Percentiles rank a stretch among this genome's conserved stretches.
phyloP scores from a whole-genome alignment of 345 rosid genomes.

The Euphorbia peplus region DNA sequence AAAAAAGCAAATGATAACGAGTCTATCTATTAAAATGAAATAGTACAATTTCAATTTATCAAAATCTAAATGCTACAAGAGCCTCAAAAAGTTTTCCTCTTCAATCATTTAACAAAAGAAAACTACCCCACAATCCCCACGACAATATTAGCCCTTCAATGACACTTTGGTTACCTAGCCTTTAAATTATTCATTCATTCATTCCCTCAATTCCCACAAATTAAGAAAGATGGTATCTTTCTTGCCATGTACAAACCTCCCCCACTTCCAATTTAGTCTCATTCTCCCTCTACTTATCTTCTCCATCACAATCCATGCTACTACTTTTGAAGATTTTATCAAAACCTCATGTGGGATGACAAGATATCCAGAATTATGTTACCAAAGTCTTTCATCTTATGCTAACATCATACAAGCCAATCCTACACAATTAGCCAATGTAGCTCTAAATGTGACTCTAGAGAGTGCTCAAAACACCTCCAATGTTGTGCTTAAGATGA shows the following conservation, averaged over 20 bases:
- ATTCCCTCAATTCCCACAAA: neutral
- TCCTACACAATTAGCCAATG: constrained; percentile 30
- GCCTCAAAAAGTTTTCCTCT: too few relatives aligned
- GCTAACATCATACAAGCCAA: constrained; percentile 23
- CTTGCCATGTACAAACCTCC: neutral
- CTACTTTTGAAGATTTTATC: constrained; percentile 16
- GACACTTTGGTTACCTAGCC: neutral
- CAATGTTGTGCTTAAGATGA: constrained; percentile 12
- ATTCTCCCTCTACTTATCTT: neutral
- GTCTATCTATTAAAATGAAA: too few relatives aligned
- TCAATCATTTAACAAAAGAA: constrained; percentile 3
- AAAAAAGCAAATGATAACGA: too few relatives aligned
- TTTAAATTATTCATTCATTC: neutral
- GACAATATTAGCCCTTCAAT: too few relatives aligned
- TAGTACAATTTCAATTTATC: too few relatives aligned
- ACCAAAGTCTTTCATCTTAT: constrained; percentile 34
- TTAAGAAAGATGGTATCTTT: neutral
- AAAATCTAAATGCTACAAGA: too few relatives aligned
- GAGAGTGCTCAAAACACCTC: constrained; percentile 17
- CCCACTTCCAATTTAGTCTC: neutral
- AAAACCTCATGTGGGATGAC: constrained; percentile 37
- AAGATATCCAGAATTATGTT: constrained; percentile 37
- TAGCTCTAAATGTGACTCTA: constrained; percentile 33
- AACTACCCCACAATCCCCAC: neutral
- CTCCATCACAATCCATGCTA: neutral